These are phyloP conservation scores for Rhizophagus prolifer DNA, from an alignment of 192 early-diverging fungal genomes.

Conservation along the genomic window DNA sequence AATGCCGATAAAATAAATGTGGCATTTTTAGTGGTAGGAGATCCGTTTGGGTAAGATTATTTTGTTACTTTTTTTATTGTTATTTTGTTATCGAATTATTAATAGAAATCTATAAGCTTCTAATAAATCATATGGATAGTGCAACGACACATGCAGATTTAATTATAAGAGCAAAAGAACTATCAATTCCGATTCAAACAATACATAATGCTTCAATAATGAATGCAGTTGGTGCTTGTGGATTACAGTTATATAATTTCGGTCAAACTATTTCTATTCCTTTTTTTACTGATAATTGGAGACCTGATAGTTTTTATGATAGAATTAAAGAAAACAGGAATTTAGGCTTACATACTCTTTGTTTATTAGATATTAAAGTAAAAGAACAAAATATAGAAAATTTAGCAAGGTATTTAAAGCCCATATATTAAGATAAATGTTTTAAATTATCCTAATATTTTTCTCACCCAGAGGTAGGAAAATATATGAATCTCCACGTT, in stretches of 20 bases:
- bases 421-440: not conserved
- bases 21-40: slow-evolving; percentile 95
- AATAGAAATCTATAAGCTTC: not conserved
- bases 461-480: slow-evolving; percentile 61
- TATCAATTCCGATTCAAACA: slow-evolving; percentile 76
- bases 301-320: slow-evolving; percentile 95
- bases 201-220: slow-evolving; percentile 99
- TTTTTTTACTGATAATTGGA: slow-evolving; percentile 96
- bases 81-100: not conserved
- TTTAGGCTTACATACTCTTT: slow-evolving; percentile 91
- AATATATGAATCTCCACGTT: slow-evolving; percentile 97
- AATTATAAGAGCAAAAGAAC: slow-evolving; percentile 88
- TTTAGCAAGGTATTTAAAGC: slow-evolving; percentile 66
- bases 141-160: slow-evolving; percentile 98
- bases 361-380: slow-evolving; percentile 96
- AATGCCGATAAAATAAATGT: slow-evolving; percentile 89
- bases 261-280: slow-evolving; percentile 98
- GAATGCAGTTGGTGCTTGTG: slow-evolving; percentile 95
- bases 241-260: slow-evolving; percentile 96
- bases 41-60: slow-evolving; percentile 78
- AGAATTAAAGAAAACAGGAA: slow-evolving; percentile 83
- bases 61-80: slow-evolving; percentile 1
- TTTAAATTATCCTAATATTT: not conserved
- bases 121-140: slow-evolving; percentile 40
- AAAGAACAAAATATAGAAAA: slow-evolving; percentile 97